These are phyloP conservation scores for Sarocladiaceae sp. DNA, from an alignment of 2,329 filamentous ascomycete species.

Conservation along the genomic window DNA sequence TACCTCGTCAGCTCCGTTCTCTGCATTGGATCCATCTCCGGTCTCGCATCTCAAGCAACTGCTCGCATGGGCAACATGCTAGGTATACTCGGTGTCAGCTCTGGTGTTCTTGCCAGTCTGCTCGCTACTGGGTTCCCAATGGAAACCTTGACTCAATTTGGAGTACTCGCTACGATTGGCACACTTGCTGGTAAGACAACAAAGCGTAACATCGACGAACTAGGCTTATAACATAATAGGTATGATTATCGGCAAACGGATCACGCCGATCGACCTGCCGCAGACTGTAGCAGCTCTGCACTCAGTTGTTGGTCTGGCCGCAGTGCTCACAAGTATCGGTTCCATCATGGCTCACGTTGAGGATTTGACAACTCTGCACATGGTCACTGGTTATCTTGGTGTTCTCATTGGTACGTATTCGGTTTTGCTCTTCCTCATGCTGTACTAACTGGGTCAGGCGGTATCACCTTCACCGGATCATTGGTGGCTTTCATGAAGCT, in stretches of 20 bases:
- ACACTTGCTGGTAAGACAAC: conserved; percentile 50
- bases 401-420: conserved; percentile 64
- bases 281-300: conserved; percentile 88
- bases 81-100: conserved; percentile 78
- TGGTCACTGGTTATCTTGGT: conserved; percentile 82
- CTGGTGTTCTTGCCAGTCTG: conserved; percentile 78
- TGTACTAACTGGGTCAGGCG: conserved; percentile 36
- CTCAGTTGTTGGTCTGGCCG: conserved; percentile 84
- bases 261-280: conserved; percentile 82
- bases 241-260: conserved; percentile 75
- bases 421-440: conserved; percentile 6
- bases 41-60: conserved; percentile 76
- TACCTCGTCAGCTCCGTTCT: conserved; percentile 81
- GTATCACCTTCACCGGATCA: conserved; percentile 87
- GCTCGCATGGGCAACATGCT: conserved; percentile 82
- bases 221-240: conserved; percentile 33
- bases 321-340: conserved; percentile 83
- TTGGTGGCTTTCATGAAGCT: conserved; percentile 89
- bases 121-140: conserved; percentile 76
- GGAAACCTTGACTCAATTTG: conserved; percentile 76
- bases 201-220: neutral
- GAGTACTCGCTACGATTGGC: conserved; percentile 69
- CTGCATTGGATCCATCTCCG: conserved; percentile 80
- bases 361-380: conserved; percentile 71
- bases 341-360: conserved; percentile 73